phyloP scores from a whole-genome alignment of 106 monocot species.

The Allium cepa region DNA sequence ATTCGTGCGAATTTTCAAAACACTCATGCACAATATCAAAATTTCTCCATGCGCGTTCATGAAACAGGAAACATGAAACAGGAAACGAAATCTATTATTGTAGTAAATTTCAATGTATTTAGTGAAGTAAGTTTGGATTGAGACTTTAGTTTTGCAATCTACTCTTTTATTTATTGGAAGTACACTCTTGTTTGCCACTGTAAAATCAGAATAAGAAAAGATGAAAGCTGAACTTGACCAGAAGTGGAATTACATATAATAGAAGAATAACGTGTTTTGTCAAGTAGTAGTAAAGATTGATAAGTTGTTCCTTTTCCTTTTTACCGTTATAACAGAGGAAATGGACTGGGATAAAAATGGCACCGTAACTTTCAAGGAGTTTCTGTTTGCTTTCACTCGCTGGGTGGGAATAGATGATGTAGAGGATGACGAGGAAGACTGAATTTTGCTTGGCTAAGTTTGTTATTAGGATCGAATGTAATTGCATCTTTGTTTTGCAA shows the following conservation, averaged over 20 bases:
- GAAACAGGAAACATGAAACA: too few relatives aligned
- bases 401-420: constrained; percentile 79
- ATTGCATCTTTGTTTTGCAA: not conserved
- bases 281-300: constrained; percentile 33
- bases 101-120: too few relatives aligned
- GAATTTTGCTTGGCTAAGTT: not conserved
- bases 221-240: too few relatives aligned
- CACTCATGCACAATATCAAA: too few relatives aligned
- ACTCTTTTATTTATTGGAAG: too few relatives aligned
- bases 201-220: too few relatives aligned
- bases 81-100: too few relatives aligned
- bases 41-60: too few relatives aligned
- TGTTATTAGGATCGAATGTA: not conserved
- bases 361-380: constrained; percentile 83
- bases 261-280: not conserved
- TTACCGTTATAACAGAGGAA: constrained; percentile 42
- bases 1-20: too few relatives aligned
- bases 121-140: too few relatives aligned
- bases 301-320: not conserved
- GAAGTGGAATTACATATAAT: not conserved
- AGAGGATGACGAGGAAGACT: constrained; percentile 46
- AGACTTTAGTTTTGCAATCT: too few relatives aligned
- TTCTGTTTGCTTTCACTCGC: constrained; percentile 74
- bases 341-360: constrained; percentile 98
- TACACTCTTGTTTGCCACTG: too few relatives aligned